These are phyloP conservation scores for Metarhizium sp. DNA, from an alignment of 2,329 filamentous ascomycete species.

Conservation along the genomic window DNA sequence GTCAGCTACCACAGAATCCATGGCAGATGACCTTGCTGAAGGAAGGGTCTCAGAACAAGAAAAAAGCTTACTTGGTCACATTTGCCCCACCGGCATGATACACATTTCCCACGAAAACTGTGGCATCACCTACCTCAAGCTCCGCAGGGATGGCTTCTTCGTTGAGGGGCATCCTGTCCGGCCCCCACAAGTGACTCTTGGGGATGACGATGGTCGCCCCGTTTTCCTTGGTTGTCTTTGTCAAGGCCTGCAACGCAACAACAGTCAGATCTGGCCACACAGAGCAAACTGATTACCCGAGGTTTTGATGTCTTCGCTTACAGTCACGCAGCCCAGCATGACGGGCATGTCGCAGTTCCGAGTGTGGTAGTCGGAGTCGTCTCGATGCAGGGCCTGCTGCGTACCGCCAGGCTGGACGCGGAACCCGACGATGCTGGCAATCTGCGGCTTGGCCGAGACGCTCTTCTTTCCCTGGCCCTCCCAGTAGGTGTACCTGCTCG, in stretches of 20 bases:
- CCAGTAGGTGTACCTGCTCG: slow-evolving; percentile 27
- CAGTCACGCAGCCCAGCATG: slow-evolving; percentile 25
- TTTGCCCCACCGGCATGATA: slow-evolving; percentile 33
- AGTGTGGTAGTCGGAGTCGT: slow-evolving; percentile 22
- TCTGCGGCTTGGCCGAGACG: slow-evolving; percentile 24
- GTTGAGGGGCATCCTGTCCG: slow-evolving; percentile 23
- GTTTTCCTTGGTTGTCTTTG: slow-evolving; percentile 30
- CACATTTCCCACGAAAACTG: slow-evolving; percentile 28
- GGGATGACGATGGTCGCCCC: slow-evolving; percentile 32
- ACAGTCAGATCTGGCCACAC: background rate
- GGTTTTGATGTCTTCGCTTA: background rate
- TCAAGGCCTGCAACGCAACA: slow-evolving; percentile 17
- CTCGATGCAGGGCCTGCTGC: slow-evolving; percentile 28
- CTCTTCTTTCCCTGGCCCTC: slow-evolving; percentile 20
- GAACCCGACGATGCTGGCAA: slow-evolving; percentile 27
- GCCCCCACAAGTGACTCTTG: slow-evolving; percentile 29
- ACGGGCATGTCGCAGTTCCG: slow-evolving; percentile 24
- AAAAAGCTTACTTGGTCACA: slow-evolving; percentile 14
- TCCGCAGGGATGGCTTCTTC: slow-evolving; percentile 29
- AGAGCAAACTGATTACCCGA: background rate
- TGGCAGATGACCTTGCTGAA: background rate
- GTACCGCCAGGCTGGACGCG: slow-evolving; percentile 28
- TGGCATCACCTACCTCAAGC: slow-evolving; percentile 28
- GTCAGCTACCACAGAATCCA: too few relatives aligned
- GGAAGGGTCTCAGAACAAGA: background rate